phyloP scores from a whole-genome alignment of 108 stramenopile genomes.

The Fistulifera pelliculosa region DNA sequence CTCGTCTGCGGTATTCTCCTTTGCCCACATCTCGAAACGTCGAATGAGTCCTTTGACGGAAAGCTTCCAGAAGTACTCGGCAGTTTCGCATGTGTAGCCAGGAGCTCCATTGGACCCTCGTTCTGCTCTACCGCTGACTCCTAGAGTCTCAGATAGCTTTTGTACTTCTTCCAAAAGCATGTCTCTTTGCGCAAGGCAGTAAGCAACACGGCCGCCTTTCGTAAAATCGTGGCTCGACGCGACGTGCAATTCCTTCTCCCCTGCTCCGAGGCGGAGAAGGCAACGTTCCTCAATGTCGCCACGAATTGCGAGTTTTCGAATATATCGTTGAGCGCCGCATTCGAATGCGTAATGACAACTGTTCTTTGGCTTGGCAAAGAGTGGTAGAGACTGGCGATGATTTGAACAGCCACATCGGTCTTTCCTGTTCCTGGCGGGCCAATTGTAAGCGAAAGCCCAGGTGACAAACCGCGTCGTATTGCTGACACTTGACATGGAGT shows the following conservation, averaged over 20 bases:
- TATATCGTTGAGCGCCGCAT: slow-evolving; percentile 97
- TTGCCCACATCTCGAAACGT: slow-evolving; percentile 19
- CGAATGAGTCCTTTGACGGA: slow-evolving; percentile 51
- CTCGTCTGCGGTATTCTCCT: slow-evolving; percentile 13
- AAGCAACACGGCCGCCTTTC: slow-evolving; percentile 82
- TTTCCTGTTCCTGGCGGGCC: slow-evolving; percentile 93
- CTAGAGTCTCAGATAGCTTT: slow-evolving; percentile 77
- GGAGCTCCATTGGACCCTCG: slow-evolving; percentile 75
- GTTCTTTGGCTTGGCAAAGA: slow-evolving; percentile 88
- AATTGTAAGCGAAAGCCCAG: slow-evolving; percentile 89
- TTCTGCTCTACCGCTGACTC: slow-evolving; percentile 60
- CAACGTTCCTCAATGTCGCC: slow-evolving; percentile 85
- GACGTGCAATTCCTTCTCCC: slow-evolving; percentile 80
- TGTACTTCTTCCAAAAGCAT: slow-evolving; percentile 84
- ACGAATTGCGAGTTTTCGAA: slow-evolving; percentile 91
- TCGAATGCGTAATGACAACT: slow-evolving; percentile 95
- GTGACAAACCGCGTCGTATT: slow-evolving; percentile 88
- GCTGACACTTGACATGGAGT: slow-evolving; percentile 94
- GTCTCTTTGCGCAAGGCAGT: slow-evolving; percentile 76
- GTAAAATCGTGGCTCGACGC: slow-evolving; percentile 82
- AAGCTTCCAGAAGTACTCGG: slow-evolving; percentile 80
- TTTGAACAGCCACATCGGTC: slow-evolving; percentile 94
- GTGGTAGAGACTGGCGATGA: slow-evolving; percentile 91
- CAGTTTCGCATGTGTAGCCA: slow-evolving; percentile 91
- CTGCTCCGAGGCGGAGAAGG: slow-evolving; percentile 88